Percentiles rank a stretch among this genome's conserved stretches.
phyloP scores from a whole-genome alignment of 305 asterid species.

The Fraxinus dipetala region DNA sequence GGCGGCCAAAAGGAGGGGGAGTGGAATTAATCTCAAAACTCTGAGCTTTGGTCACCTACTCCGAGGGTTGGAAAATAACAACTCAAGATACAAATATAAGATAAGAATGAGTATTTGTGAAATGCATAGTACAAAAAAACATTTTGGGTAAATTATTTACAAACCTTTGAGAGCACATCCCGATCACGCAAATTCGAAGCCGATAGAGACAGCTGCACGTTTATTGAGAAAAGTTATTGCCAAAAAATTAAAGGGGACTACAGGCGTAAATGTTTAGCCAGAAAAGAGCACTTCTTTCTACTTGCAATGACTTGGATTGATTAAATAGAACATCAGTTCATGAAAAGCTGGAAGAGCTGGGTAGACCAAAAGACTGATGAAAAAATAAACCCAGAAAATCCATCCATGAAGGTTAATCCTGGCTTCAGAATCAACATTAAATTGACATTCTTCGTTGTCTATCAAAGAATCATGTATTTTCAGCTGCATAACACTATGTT shows the following conservation, averaged over 20 bases:
- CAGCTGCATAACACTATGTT: not conserved
- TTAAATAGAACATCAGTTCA: conserved; percentile 11
- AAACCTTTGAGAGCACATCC: conserved; percentile 94
- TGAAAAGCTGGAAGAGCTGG: not conserved
- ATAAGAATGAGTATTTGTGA: conserved; percentile 4
- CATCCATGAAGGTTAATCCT: conserved; percentile 18
- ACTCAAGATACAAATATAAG: not conserved
- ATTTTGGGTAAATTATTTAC: conserved; percentile 28
- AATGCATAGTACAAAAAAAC: conserved; percentile 7
- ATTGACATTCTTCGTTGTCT: not conserved
- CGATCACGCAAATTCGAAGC: conserved; percentile 80
- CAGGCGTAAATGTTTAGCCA: conserved; percentile 2
- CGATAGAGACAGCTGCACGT: conserved; percentile 82
- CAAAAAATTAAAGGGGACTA: conserved; percentile 4
- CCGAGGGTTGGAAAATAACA: not conserved
- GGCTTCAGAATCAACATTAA: not conserved
- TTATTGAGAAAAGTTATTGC: conserved; percentile 12
- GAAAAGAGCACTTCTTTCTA: conserved; percentile 6
- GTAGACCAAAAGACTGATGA: not conserved
- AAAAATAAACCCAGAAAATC: not conserved
- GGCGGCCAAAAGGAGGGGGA: not conserved
- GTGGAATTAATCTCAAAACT: not conserved
- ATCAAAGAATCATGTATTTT: not conserved
- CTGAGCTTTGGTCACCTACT: not conserved
- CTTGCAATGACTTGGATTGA: conserved; percentile 1